Percentiles rank a stretch among this genome's conserved stretches.
Conservation (phyloP, 169 alveolate species). For the Eimeria brunetti region DNA sequence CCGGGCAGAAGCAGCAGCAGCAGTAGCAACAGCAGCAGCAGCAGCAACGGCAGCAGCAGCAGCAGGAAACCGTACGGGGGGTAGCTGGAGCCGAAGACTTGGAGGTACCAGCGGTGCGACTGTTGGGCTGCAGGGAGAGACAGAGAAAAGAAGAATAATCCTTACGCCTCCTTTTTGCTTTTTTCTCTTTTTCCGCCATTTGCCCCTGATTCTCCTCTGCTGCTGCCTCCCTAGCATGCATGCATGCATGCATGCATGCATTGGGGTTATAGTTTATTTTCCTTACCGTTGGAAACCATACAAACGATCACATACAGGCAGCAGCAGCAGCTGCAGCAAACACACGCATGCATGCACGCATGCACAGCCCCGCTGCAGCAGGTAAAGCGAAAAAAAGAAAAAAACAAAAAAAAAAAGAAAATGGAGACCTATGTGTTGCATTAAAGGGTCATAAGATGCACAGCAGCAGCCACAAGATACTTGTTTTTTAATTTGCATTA, state of each 20-base stretch:
- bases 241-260: background rate
- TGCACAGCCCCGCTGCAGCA: background rate
- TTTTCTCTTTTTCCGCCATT: background rate
- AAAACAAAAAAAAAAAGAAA: background rate
- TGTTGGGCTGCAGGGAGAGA: slow-evolving; percentile 69
- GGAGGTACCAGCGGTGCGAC: slow-evolving; percentile 83
- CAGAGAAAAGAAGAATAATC: background rate
- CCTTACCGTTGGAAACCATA: slow-evolving; percentile 57
- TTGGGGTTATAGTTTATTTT: background rate
- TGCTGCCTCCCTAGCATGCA: background rate
- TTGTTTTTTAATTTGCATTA: too few species aligned
- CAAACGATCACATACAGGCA: slow-evolving; percentile 36
- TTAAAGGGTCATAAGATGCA: background rate
- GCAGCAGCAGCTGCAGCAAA: slow-evolving; percentile 43
- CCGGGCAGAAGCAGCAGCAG: background rate
- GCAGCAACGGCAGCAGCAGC: background rate
- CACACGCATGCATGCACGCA: background rate
- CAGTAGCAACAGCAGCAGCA: slow-evolving; percentile 1
- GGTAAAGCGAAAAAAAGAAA: background rate
- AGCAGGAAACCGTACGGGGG: slow-evolving; percentile 80
- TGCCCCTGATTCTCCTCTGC: background rate
- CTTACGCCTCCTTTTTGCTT: background rate
- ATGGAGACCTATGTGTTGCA: background rate
- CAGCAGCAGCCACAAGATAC: background rate
- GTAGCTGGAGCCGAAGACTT: slow-evolving; percentile 78